Evolutionary conservation across 345 rosid genomes (phyloP).

Genomic region (Populus simonii): DNA sequence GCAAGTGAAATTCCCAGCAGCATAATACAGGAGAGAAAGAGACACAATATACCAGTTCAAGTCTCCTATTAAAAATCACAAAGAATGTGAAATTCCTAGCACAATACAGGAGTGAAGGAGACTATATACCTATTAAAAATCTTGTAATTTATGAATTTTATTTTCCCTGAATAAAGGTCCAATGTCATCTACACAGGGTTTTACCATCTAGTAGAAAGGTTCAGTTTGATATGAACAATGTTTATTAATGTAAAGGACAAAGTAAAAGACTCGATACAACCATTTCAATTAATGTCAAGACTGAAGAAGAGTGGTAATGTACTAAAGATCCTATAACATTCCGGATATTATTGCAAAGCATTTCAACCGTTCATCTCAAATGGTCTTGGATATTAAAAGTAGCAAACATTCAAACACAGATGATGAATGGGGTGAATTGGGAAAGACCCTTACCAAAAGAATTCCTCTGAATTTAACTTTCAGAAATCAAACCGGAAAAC

Average conservation of each 20-base stretch:
- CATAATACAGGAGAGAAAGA: no score
- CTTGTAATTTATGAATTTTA: no score
- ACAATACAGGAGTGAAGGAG: no score
- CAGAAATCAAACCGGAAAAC: not conserved
- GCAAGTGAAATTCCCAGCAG: no score
- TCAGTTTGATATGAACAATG: not conserved
- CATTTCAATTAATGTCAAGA: not conserved
- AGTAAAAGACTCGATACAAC: not conserved
- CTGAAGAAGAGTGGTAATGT: not conserved
- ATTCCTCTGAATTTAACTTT: not conserved
- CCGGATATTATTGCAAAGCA: not conserved
- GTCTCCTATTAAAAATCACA: no score
- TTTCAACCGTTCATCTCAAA: not conserved
- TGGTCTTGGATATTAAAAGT: not conserved
- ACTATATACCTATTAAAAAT: no score
- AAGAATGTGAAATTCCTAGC: no score
- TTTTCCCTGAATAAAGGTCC: no score
- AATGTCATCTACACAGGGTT: not conserved
- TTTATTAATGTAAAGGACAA: not conserved
- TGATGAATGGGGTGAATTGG: not conserved
- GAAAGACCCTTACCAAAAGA: not conserved
- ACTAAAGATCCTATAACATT: not conserved
- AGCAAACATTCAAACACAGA: not conserved
- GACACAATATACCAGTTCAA: no score
- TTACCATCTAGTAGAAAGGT: not conserved